Evolutionary conservation across 2,329 filamentous ascomycete species (phyloP), one percentile per base, ranked within the genome.

Genomic region (Monosporascus sp.): DNA sequence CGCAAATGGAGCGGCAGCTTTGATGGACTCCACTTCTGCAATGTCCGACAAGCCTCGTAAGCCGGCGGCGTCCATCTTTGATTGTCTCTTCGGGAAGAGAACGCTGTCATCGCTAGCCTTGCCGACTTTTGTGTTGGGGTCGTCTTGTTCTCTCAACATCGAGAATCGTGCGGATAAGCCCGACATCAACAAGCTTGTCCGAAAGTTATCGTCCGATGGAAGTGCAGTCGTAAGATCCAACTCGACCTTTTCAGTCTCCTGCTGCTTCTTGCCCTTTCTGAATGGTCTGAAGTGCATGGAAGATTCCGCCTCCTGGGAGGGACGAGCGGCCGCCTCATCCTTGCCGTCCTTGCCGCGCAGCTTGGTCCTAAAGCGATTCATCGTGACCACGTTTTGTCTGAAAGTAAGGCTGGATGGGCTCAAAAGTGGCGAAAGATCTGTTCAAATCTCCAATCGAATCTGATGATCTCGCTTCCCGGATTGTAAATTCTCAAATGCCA

Each of bases 41-140:
- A 97, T 97, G 67, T 97, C 92, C 18, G 83, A 78, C 3, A 97
- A 77, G 17, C 78, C 78, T 48, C 73, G 76, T 52, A 63, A 62
- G 48, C 51, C 81, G 9, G 86, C 85, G 64, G 89, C 89, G 54
- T 95, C 84, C 66, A 95, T 72, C 53, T 88, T 83, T 1, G 92
- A 96, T 58, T 88, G 86, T 51, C 90, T 82, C 64, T 90, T 92
- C 3, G 89, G 89, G 57, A 84, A 88, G 20, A 97, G 73, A 3
- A 97, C 92, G 60, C 92, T 97, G 70, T 97, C 93, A 66, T 97
- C 93, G 70, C 89, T 94, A 17, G 93, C 93, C 70, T 97, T 97
- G 53, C 93, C 93, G 34, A 97, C 80, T 68, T 91, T 88, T 2
- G 90, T 93, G 57, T 77, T 86, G 1, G 93, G 93, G 64, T 97